A percentile compares a stretch with the other conserved stretches of the same genome.
phyloP scores from a whole-genome alignment of 2,329 filamentous ascomycete species.

The Fusarium redolens region DNA sequence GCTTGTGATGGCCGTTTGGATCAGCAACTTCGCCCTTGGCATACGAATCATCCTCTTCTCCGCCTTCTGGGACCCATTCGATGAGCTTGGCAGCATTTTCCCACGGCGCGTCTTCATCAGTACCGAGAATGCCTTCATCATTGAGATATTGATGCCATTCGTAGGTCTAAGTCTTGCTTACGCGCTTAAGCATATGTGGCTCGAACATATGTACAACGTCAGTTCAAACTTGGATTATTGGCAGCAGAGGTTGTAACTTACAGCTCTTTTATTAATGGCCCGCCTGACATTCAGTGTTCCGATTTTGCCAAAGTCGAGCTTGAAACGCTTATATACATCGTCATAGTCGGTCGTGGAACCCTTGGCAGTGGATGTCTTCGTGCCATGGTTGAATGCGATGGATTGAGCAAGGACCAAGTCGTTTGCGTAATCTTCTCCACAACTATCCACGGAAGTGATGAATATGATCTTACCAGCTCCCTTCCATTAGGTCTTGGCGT shows the following conservation, averaged over 20 bases:
- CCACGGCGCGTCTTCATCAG: conserved; percentile 7
- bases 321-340: neutral
- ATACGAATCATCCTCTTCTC: conserved; percentile 5
- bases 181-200: neutral
- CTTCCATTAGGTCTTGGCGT: conserved; percentile 18
- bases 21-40: conserved; percentile 1
- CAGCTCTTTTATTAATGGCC: conserved; percentile 19
- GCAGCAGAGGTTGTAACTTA: neutral
- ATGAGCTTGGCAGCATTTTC: conserved; percentile 3
- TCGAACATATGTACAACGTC: conserved; percentile 1
- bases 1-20: conserved; percentile 10
- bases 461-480: conserved; percentile 7
- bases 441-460: conserved; percentile 9
- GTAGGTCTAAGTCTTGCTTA: neutral
- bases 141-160: neutral
- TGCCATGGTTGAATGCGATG: neutral
- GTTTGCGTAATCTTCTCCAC: conserved; percentile 18
- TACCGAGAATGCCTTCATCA: neutral
- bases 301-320: conserved; percentile 5
- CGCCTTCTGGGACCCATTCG: neutral
- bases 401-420: conserved; percentile 11
- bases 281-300: conserved; percentile 14
- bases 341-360: neutral
- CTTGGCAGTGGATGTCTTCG: conserved; percentile 1
- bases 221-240: rapidly evolving